A percentile compares a stretch with the other conserved stretches of the same genome.
Conservation (phyloP, 2,329 filamentous ascomycete genomes). For the Microdochium nivale region DNA sequence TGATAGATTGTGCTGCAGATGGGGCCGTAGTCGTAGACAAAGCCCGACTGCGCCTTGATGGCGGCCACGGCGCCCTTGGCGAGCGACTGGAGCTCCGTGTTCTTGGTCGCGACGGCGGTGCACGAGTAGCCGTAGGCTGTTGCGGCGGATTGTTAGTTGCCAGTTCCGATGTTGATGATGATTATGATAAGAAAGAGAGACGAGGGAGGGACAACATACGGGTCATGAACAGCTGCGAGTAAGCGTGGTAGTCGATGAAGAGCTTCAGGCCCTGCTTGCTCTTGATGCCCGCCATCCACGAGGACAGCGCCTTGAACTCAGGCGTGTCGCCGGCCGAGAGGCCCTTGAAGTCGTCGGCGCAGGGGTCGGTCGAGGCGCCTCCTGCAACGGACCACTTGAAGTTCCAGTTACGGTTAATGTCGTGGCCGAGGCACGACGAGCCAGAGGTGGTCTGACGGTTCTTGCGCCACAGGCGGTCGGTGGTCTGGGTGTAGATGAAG, state of each 20-base stretch:
- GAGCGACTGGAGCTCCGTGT: constrained; percentile 32
- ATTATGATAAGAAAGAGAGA: constrained; percentile 53
- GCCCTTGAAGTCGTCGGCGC: constrained; percentile 34
- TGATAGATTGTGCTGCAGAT: constrained; percentile 28
- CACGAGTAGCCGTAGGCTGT: constrained; percentile 52
- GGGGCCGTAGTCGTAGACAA: constrained; percentile 25
- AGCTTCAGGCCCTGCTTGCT: constrained; percentile 37
- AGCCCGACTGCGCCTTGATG: constrained; percentile 24
- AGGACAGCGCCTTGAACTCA: constrained; percentile 37
- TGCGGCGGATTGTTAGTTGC: too few species aligned
- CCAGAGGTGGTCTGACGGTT: constrained; percentile 33
- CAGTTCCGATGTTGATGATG: constrained; percentile 44
- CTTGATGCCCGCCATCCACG: constrained; percentile 25
- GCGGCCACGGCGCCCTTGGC: constrained; percentile 19
- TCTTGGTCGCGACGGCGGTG: constrained; percentile 28
- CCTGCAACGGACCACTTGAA: constrained; percentile 36
- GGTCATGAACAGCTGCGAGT: constrained; percentile 43
- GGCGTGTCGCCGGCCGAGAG: constrained; percentile 30
- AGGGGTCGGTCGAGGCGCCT: constrained; percentile 36
- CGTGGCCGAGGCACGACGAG: constrained; percentile 35
- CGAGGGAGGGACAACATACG: constrained; percentile 42
- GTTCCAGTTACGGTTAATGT: constrained; percentile 46
- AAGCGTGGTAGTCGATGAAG: constrained; percentile 53
- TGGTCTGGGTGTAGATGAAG: constrained; percentile 42
- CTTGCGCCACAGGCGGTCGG: constrained; percentile 43